These are phyloP conservation scores for Pilobolus umbonatus DNA, from an alignment of 192 early-diverging fungal genomes.

Conservation along the genomic window DNA sequence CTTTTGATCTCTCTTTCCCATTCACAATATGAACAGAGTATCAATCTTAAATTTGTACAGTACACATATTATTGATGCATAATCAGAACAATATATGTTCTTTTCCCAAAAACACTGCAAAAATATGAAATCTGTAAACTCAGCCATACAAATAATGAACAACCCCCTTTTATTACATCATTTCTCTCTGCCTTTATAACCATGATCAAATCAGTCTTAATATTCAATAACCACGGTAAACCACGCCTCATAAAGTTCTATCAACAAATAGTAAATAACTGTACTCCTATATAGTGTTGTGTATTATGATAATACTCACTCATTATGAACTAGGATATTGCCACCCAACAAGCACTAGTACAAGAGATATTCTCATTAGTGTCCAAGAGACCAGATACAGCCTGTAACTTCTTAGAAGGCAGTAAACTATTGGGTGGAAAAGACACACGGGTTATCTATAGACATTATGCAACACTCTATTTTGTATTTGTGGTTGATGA, in stretches of 20 bases:
- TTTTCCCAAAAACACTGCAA: too few species aligned
- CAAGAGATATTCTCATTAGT: conserved; percentile 87
- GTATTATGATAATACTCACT: background rate
- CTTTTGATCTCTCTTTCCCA: too few species aligned
- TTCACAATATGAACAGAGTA: too few species aligned
- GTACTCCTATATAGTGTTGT: background rate
- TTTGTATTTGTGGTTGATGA: conserved; percentile 98
- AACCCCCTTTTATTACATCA: too few species aligned
- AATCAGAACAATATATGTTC: too few species aligned
- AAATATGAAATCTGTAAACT: too few species aligned
- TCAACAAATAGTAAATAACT: conserved; percentile 69
- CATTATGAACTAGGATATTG: conserved; percentile 57
- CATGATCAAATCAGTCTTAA: conserved; percentile 96
- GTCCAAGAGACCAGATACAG: conserved; percentile 77
- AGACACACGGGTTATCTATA: conserved; percentile 90
- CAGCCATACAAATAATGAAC: too few species aligned
- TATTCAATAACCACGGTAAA: conserved; percentile 98
- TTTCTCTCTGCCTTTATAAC: too few species aligned
- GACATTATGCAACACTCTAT: conserved; percentile 96
- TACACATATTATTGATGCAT: too few species aligned
- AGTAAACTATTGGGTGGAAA: conserved; percentile 73
- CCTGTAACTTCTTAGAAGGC: conserved; percentile 91
- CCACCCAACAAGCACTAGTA: conserved; percentile 78
- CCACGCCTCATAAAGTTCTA: conserved; percentile 93
- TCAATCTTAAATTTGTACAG: too few species aligned